Evolutionary conservation across 768 basidiomycete genomes (phyloP), one percentile per base, ranked within the genome.

Genomic region (Termitomyces sp.): DNA sequence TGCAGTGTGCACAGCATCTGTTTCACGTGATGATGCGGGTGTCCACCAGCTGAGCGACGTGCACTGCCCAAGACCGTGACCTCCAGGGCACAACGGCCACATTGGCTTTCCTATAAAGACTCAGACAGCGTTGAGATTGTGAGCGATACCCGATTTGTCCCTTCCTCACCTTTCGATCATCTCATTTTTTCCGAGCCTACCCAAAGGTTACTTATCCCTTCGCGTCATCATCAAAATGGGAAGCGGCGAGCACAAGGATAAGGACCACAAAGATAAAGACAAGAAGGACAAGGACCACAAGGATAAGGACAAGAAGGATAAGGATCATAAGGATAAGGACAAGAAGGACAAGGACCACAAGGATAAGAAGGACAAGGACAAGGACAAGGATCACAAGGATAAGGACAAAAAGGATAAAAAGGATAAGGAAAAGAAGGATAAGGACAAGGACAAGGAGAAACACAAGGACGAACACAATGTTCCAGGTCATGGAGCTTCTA

Each of bases 221-320:
- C 16, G 39, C 18, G 9, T 6, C 11, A 18, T 24, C 33, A 20
- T 48, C 22, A 20, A 48, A 36, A 57, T 57, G 63, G 55, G 35
- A 63, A 68, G 35, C 62, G 63, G 73, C 32, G 62, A 73, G 57
- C 69, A 69, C 28, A 59, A 68, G 18, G 51, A 52, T 13, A 49
- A 67, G 22, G 56, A 68, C 18, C 54, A 67, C 11, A 70, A 73
- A 55, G 58, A 69, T 45, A 65, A 68, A 49, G 64, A 71, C 44
- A 63, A 69, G 42, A 65, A 73, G 68, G 66, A 76, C 44, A 60
- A 72, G 48, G 68, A 68, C 16, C 45, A 67, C 6, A 72, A 72
- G 57, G 60, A 69, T 38, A 65, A 68, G 50, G 63, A 71, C 46
- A 62, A 68, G 39, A 66, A 73, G 69, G 67, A 76, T 42, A 60